Conservation (phyloP, 225 moss, liverwort and hornwort genomes). For the Ulota crispa region DNA sequence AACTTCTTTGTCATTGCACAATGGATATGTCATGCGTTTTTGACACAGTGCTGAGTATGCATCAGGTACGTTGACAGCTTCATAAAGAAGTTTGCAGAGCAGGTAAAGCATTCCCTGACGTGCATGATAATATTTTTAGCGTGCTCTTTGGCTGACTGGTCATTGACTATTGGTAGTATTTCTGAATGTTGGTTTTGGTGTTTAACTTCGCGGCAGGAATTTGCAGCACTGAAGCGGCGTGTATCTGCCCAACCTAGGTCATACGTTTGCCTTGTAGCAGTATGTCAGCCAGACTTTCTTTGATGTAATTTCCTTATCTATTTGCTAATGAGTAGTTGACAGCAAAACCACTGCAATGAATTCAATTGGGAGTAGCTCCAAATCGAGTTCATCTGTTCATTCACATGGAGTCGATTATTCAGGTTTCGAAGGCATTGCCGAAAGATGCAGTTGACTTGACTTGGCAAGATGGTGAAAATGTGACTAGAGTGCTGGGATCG, state of each 20-base stretch:
- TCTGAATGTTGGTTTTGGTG: constrained; percentile 14
- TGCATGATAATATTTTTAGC: background rate
- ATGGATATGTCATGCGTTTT: constrained; percentile 4
- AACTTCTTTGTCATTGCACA: constrained; percentile 4
- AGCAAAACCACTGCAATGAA: background rate
- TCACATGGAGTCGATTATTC: constrained; percentile 14
- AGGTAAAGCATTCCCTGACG: constrained; percentile 46
- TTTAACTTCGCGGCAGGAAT: constrained; percentile 63
- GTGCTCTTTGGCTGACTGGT: background rate
- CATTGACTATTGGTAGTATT: background rate
- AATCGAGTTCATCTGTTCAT: constrained; percentile 11
- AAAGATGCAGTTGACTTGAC: constrained; percentile 23
- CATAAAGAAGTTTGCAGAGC: constrained; percentile 92
- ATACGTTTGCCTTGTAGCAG: constrained; percentile 85
- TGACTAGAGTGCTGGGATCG: constrained; percentile 72
- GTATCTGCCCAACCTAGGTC: constrained; percentile 59
- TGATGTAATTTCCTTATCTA: background rate
- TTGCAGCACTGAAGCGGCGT: constrained; percentile 74
- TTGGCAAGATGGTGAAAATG: constrained; percentile 38
- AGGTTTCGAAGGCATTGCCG: constrained; percentile 35
- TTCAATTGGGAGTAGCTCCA: background rate
- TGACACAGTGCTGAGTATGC: constrained; percentile 30
- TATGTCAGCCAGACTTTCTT: constrained; percentile 41
- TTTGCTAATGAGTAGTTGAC: background rate
- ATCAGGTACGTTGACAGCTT: constrained; percentile 91